phyloP scores from a whole-genome alignment of 495 filamentous ascomycete genomes.

The Bacidia rubella region DNA sequence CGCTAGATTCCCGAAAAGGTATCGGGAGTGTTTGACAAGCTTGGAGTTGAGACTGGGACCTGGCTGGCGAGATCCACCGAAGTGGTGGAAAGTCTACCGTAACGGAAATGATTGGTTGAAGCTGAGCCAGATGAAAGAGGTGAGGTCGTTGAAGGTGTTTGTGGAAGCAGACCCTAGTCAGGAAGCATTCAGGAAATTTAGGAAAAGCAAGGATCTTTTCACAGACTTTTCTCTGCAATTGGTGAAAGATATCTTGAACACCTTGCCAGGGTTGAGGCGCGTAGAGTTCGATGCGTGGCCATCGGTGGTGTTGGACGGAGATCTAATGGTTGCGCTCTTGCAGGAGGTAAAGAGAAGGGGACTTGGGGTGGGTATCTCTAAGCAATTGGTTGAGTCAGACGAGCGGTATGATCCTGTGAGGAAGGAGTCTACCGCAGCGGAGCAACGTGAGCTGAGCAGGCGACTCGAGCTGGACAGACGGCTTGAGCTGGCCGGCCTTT shows the following conservation, averaged over 20 bases:
- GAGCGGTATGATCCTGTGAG: too few relatives aligned
- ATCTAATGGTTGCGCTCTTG: constrained; percentile 56
- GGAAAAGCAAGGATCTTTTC: constrained; percentile 55
- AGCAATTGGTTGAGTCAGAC: too few relatives aligned
- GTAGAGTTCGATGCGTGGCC: constrained; percentile 67
- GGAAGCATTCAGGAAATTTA: constrained; percentile 58
- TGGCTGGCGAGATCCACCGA: constrained; percentile 64
- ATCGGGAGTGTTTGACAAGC: constrained; percentile 50
- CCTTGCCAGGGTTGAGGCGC: constrained; percentile 43
- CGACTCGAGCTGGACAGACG: too few relatives aligned
- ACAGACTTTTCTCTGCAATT: constrained; percentile 54
- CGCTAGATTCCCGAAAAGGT: constrained; percentile 46
- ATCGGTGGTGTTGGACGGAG: constrained; percentile 53
- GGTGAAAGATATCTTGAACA: constrained; percentile 41
- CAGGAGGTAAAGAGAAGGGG: constrained; percentile 19
- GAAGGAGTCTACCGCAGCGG: too few relatives aligned
- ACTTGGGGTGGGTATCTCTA: not conserved
- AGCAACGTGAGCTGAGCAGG: too few relatives aligned
- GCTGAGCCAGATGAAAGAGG: constrained; percentile 45
- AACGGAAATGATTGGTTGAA: constrained; percentile 42
- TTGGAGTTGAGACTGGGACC: constrained; percentile 70
- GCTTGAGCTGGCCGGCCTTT: too few relatives aligned
- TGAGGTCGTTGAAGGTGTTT: constrained; percentile 57
- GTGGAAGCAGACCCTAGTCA: constrained; percentile 68
- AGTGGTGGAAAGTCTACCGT: constrained; percentile 47